These are phyloP conservation scores for Otatea glauca DNA, from an alignment of 176 grass and related monocot species.

Conservation along the genomic window DNA sequence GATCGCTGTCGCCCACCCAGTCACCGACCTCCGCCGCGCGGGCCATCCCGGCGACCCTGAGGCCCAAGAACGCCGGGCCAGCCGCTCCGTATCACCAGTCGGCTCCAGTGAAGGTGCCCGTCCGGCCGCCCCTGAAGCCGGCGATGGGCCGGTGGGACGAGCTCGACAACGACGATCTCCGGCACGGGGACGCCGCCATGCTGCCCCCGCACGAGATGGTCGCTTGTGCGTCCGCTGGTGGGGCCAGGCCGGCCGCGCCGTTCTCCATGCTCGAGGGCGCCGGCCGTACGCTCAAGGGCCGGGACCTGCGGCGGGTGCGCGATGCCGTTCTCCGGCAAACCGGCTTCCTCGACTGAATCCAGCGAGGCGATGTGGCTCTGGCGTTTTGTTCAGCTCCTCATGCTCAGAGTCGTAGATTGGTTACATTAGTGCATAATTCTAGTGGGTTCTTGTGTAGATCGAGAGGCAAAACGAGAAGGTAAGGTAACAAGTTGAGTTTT, in stretches of 20 bases:
- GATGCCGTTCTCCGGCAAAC: conserved; percentile 65
- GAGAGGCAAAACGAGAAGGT: conserved; percentile 24
- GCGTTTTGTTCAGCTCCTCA: conserved; percentile 37
- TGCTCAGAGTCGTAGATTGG: conserved; percentile 46
- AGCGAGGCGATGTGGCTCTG: conserved; percentile 48
- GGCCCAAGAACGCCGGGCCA: neutral
- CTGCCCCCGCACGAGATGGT: conserved; percentile 70
- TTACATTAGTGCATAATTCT: conserved; percentile 46
- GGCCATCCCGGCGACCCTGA: conserved; percentile 39
- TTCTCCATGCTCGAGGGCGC: conserved; percentile 91
- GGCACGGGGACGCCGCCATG: conserved; percentile 45
- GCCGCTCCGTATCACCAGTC: conserved; percentile 55
- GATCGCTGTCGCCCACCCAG: conserved; percentile 34
- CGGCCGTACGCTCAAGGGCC: conserved; percentile 85
- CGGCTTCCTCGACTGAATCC: conserved; percentile 56
- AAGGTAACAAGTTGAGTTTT: conserved; percentile 38
- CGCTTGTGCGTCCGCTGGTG: conserved; percentile 49
- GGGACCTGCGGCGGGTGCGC: conserved; percentile 69
- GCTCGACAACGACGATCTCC: conserved; percentile 35
- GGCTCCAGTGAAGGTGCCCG: conserved; percentile 57
- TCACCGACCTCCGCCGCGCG: conserved; percentile 36
- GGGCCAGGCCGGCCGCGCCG: conserved; percentile 36
- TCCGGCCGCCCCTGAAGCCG: conserved; percentile 42
- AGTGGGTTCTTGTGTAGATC: conserved; percentile 44
- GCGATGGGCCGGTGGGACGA: conserved; percentile 44